Evolutionary conservation across 2,329 filamentous ascomycete genomes (phyloP), one percentile per base, ranked within the genome.

Genomic region (Mycosphaerelloides madeirae): DNA sequence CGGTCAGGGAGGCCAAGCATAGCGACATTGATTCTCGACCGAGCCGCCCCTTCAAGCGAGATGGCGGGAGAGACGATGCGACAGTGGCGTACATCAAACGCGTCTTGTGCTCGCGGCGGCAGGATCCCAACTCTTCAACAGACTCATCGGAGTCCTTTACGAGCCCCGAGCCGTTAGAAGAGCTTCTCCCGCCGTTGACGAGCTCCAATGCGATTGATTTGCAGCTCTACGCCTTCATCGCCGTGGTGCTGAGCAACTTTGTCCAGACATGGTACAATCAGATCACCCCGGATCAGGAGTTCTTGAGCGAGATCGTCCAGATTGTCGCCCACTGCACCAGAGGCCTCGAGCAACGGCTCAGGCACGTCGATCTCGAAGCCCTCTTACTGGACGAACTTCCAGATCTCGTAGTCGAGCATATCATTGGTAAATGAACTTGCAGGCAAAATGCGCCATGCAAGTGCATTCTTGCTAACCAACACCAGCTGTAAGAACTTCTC

Each of bases 121-220:
- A 31, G 52, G 60, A 44, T 16, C 22, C 40, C 15, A 33, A 40
- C 12, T 29, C 32, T n/a, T 18, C 38, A 11, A 19, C 49, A 15
- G 41, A 37, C 8, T 32, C 43, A 3, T 20, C 44, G n/a, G 12
- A 41, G 22, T 41, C 45, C 11, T 41, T 46, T 18, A 15, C 31
- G 25, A 37, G 50, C 56, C 78, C 77, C 34, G 73, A 73, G 58
- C 79, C 87, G 38, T 83, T 95, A 55, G 82, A 94, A 48, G 85
- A 90, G 56, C 73, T 95, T 33, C 73, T 98, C 35, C 93, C 91
- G 47, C 89, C 90, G 31, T 75, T 98, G 60, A 97, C 91, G 38
- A 95, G 89, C 71, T 89, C 88, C 40, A 95, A 95, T 65, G 88
- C 94, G 57, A 81, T 97, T 48, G 93, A 98, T 66, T 72, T 94